Conservation (phyloP, 306 rosid species). For the Sicyos edulis region DNA sequence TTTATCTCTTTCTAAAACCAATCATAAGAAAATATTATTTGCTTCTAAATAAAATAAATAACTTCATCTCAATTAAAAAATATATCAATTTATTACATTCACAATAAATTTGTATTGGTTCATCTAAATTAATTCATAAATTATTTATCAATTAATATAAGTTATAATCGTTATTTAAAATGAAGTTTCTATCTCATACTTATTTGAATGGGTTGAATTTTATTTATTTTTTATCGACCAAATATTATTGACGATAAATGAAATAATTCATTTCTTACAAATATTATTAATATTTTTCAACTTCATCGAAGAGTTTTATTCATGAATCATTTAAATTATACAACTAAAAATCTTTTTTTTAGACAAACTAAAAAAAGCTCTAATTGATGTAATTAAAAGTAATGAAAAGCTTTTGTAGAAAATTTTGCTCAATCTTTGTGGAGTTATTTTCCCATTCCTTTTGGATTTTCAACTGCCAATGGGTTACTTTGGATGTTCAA, state of each 20-base stretch:
- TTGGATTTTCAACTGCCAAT: neutral
- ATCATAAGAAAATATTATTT: no score
- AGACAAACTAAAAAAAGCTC: no score
- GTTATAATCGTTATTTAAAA: no score
- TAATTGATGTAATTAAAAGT: neutral
- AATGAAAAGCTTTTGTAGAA: neutral
- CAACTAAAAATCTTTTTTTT: neutral
- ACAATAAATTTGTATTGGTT: neutral
- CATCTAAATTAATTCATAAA: no score
- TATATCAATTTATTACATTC: neutral
- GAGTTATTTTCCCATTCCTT: neutral
- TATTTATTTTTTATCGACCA: no score
- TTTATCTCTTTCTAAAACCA: no score
- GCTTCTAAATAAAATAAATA: neutral
- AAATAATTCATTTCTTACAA: no score
- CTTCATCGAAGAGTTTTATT: neutral
- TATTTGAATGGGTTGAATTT: no score
- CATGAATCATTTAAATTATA: neutral
- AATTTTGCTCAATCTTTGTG: neutral
- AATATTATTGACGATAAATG: no score
- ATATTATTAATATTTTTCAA: neutral
- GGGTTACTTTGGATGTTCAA: constrained; percentile 5
- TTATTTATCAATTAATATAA: neutral
- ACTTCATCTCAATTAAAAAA: neutral
- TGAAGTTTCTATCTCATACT: no score